Percentiles rank a stretch among this genome's conserved stretches.
These are phyloP conservation scores for Cyclotella distinguenda DNA, from an alignment of 108 stramenopile species.

Conservation along the genomic window DNA sequence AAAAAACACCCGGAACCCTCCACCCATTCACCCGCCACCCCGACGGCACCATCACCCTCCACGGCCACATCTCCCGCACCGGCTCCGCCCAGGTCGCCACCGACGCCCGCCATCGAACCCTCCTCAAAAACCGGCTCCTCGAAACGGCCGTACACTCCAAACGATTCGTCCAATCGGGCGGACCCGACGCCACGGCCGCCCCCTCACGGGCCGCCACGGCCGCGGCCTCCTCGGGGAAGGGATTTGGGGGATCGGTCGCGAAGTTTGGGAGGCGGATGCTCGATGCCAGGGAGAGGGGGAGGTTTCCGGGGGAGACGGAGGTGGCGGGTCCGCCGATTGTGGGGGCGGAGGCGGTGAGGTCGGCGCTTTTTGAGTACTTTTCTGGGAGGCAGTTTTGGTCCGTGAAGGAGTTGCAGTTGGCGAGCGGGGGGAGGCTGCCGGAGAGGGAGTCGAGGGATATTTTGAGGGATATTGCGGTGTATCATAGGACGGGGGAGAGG, in stretches of 20 bases:
- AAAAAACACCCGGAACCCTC: constrained; percentile 62
- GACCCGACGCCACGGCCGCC: constrained; percentile 52
- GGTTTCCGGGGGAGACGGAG: constrained; percentile 1
- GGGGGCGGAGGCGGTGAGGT: constrained; percentile 51
- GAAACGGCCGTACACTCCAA: constrained; percentile 67
- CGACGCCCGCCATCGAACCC: constrained; percentile 54
- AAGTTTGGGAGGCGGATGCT: constrained; percentile 66
- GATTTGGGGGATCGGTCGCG: constrained; percentile 78
- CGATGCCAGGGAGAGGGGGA: constrained; percentile 42
- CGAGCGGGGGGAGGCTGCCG: constrained; percentile 52
- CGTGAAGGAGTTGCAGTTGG: constrained; percentile 65
- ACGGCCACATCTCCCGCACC: constrained; percentile 72
- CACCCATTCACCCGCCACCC: constrained; percentile 76
- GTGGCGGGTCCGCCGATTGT: constrained; percentile 40
- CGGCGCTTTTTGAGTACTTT: constrained; percentile 77
- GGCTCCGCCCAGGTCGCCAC: constrained; percentile 73
- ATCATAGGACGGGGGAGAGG: constrained; percentile 79
- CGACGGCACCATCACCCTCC: constrained; percentile 65
- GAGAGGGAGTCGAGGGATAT: constrained; percentile 78
- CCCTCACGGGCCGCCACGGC: constrained; percentile 42
- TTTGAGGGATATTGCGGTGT: constrained; percentile 73
- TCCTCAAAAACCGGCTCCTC: constrained; percentile 70
- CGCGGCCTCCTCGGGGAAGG: constrained; percentile 45
- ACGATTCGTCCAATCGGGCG: constrained; percentile 82
- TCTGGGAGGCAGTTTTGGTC: constrained; percentile 73